Base-by-base conservation (phyloP, 305 asterid genomes). In the Andrographis paniculata region DNA sequence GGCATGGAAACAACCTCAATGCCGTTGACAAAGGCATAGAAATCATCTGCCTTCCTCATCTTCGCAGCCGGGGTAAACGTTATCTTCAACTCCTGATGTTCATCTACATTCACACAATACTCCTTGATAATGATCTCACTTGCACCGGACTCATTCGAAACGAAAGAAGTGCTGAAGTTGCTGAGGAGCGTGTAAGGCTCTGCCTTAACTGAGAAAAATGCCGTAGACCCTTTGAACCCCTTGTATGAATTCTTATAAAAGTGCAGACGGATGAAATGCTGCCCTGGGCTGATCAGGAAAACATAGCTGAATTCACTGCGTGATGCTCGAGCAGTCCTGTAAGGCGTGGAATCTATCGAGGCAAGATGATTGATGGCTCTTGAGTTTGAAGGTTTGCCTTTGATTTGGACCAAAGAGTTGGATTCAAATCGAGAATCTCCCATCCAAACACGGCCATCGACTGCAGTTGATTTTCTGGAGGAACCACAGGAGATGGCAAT, bases 1-100 rank as follows among this genome's bases (percentile, higher is more conserved):
- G 89, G 95, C 82, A 84, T 78, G 45, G 89, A 72, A 61, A 80
- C 77, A 48, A 80, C 59, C 68, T 84, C 93, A 28, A 80, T 74
- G 12, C 84, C 93, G 35, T 80, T 84, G 58, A 80, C 55, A 45
- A 78, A 84, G 16, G 93, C 84, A 41, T 69, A 75, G 50, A 56
- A 56, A 59, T 65, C 56, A 30, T 56, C 68, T 12, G 61, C 58
- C 51, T 60, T 71, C 33, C 52, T 28, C 28, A 20, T 44, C 47
- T 56, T 58, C 61, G 20, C 56, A 27, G 74, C 71, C 0, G 95
- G 93, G 7, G 71, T 42, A 62, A 84, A 76, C 17, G 74, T 74
- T 47, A 84, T 17, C 9, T 51, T 64, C 45, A 80, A 53, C 10
- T 33, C 52, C 48, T 36, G 56, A 28, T 60, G 65, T 1, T 71